Base-by-base conservation (phyloP, 768 basidiomycete genomes). In the Auriscalpium orientale region DNA sequence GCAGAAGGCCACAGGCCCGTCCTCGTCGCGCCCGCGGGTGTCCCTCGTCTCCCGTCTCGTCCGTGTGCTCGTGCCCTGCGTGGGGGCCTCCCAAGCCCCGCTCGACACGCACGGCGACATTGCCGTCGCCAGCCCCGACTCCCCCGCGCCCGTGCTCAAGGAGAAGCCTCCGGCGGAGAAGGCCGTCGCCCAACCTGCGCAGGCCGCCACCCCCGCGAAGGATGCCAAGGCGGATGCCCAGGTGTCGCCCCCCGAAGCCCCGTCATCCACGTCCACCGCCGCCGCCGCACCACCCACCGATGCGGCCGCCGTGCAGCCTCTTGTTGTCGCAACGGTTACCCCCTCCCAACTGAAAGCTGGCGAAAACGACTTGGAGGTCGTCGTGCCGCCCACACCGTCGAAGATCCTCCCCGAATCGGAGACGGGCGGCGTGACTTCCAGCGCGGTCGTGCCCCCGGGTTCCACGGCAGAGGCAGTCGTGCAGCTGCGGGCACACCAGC, bases 371-470 rank as follows among this genome's bases (percentile, higher is more conserved):
- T 21, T 54, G 44, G 72, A 76, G 11, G 65, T 78, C 53, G 43
- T 78, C 52, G 62, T 78, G 4, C 76, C 80, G 16, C 76, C 81
- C 34, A 77, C 79, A 1, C 79, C 81, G 12, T 76, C 76, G 15
- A 74, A 77, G 58, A 63, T 80, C 6, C 65, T 81, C 5, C 81
- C 90, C 8, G 73, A 76, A 22, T 80, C 84, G 9, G 92, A 94
- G 71, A 91, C 92, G 8, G 91, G 85, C 58, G 92, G 89, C 13
- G 76, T 97, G 61, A 90, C 89, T 10, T 92, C 91, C n/a, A 88
- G 91, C 35, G 90, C 91, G 46, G 94, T 95, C 21, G 90, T 94
- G 65, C 80, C 92, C 2, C 93, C 95, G 13, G 93, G 93, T 35
- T 90, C 91, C 22, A 87, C 81, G 49, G 88, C 81, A 45, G 72